Evolutionary conservation across 495 filamentous ascomycete genomes (phyloP).

Genomic region (Cercophora scortea): DNA sequence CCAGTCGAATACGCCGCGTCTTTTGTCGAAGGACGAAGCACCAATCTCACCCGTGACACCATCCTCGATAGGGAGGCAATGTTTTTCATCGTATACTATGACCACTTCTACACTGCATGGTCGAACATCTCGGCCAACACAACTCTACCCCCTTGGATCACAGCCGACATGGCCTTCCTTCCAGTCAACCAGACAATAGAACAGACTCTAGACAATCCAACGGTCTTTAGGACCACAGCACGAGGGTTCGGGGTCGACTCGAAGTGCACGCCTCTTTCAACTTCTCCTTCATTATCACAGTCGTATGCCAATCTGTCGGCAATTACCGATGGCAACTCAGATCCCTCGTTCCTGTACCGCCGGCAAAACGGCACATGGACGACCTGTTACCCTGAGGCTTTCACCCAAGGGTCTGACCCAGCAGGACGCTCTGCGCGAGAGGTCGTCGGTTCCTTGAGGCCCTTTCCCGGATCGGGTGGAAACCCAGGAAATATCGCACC

Average conservation of each 20-base stretch:
- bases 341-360: neutral
- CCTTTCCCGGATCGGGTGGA: neutral
- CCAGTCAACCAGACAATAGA: slow-evolving; percentile 19
- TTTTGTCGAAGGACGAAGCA: neutral
- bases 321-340: neutral
- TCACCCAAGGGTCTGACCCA: neutral
- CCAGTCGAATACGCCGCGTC: neutral
- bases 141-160: slow-evolving; percentile 28
- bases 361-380: slow-evolving; percentile 1
- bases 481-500: neutral
- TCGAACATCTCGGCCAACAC: slow-evolving; percentile 23
- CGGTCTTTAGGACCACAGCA: neutral
- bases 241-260: neutral
- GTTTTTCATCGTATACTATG: neutral
- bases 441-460: neutral
- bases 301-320: neutral
- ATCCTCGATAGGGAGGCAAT: neutral
- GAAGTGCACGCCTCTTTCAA: neutral
- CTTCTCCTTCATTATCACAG: neutral
- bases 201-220: neutral
- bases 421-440: neutral
- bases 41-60: neutral
- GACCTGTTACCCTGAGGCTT: neutral
- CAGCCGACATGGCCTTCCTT: slow-evolving; percentile 20
- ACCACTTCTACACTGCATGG: slow-evolving; percentile 20